Percentiles rank a stretch among this genome's conserved stretches.
These are phyloP conservation scores for Puya raimondii DNA, from an alignment of 176 grass and related monocot species.

Conservation along the genomic window DNA sequence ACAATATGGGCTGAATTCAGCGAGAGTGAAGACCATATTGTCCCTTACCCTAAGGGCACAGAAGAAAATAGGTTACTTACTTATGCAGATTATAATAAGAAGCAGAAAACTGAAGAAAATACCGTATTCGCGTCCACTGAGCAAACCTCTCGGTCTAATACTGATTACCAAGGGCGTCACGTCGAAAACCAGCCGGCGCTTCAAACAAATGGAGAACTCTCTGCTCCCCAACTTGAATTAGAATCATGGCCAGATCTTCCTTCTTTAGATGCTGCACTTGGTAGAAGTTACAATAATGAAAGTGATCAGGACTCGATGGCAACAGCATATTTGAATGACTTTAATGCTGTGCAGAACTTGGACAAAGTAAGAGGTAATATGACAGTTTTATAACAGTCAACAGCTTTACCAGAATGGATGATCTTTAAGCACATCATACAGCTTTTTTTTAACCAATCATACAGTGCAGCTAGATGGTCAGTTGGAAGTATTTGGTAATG, in stretches of 20 bases:
- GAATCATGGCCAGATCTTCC: conserved; percentile 85
- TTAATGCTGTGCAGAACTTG: conserved; percentile 36
- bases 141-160: conserved; percentile 32
- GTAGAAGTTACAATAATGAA: conserved; percentile 45
- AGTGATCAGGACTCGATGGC: conserved; percentile 34
- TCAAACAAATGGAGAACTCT: conserved; percentile 36
- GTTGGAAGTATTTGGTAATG: conserved; percentile 39
- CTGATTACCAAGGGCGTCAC: conserved; percentile 29
- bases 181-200: conserved; percentile 43
- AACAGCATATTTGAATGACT: conserved; percentile 59
- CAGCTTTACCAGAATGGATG: neutral
- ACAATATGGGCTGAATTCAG: conserved; percentile 69
- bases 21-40: conserved; percentile 57
- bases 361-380: conserved; percentile 45
- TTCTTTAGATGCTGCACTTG: conserved; percentile 52
- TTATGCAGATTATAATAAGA: conserved; percentile 30
- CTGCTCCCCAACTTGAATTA: conserved; percentile 44
- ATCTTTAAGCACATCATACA: conserved; percentile 17
- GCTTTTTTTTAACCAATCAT: conserved; percentile 27
- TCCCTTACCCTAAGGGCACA: conserved; percentile 43
- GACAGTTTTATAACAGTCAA: conserved; percentile 23
- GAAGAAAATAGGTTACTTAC: conserved; percentile 33
- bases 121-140: conserved; percentile 23
- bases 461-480: conserved; percentile 66
- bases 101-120: conserved; percentile 33